phyloP scores from a whole-genome alignment of 2,329 filamentous ascomycete genomes.

The Colletotrichum siamense region DNA sequence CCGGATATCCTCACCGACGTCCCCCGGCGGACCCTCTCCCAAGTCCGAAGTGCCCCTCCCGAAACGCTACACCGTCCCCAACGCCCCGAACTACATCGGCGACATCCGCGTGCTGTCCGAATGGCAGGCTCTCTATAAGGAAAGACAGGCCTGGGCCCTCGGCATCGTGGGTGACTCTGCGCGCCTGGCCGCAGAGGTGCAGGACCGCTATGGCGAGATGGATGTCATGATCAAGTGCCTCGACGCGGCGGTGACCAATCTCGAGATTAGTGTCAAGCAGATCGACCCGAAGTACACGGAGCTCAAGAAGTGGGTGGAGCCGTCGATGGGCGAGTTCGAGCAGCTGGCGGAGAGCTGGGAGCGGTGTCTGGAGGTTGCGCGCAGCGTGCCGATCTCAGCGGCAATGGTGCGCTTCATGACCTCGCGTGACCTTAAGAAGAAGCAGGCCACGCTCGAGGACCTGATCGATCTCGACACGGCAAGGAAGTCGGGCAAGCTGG shows the following conservation, averaged over 20 bases:
- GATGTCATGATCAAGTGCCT: slow-evolving; percentile 80
- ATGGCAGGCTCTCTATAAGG: slow-evolving; percentile 88
- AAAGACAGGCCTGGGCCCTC: slow-evolving; percentile 80
- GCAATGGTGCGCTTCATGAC: slow-evolving; percentile 73
- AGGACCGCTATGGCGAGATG: slow-evolving; percentile 74
- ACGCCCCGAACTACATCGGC: slow-evolving; percentile 82
- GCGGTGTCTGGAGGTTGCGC: slow-evolving; percentile 68
- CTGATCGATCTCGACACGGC: slow-evolving; percentile 79
- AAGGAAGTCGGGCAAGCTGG: slow-evolving; percentile 72
- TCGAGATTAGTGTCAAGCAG: slow-evolving; percentile 75
- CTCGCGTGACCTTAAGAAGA: slow-evolving; percentile 44
- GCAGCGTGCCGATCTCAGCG: slow-evolving; percentile 67
- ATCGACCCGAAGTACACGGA: slow-evolving; percentile 76
- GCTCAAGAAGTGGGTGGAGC: slow-evolving; percentile 72
- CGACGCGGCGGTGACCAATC: slow-evolving; percentile 84
- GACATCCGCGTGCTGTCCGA: slow-evolving; percentile 81
- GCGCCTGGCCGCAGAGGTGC: slow-evolving; percentile 65
- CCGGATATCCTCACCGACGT: slow-evolving; percentile 67
- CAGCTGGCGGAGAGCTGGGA: slow-evolving; percentile 71
- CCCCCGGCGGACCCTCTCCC: slow-evolving; percentile 47
- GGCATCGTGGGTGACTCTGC: slow-evolving; percentile 73
- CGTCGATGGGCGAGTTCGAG: slow-evolving; percentile 71
- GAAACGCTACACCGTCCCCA: slow-evolving; percentile 62
- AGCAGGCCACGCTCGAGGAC: slow-evolving; percentile 70
- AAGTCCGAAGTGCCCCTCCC: slow-evolving; percentile 56